These are phyloP conservation scores for Cercospora berteroae DNA, from an alignment of 2,329 filamentous ascomycete genomes.

Conservation along the genomic window DNA sequence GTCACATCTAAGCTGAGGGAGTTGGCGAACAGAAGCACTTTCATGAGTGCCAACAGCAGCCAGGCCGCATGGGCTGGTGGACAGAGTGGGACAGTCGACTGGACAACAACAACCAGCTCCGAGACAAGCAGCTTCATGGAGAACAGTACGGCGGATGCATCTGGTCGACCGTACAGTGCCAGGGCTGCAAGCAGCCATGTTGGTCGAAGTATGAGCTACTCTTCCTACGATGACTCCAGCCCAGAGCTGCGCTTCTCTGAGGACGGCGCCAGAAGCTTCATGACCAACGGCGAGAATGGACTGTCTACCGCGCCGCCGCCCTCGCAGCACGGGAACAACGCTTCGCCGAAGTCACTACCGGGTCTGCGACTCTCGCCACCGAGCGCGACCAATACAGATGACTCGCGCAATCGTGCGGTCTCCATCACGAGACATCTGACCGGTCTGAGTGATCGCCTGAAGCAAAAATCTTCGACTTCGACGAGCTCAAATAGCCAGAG, in stretches of 20 bases:
- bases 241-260: conserved; percentile 15
- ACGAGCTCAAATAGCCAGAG: neutral
- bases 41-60: conserved; percentile 45
- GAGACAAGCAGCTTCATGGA: conserved; percentile 32
- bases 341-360: conserved; percentile 8
- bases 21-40: conserved; percentile 72
- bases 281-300: conserved; percentile 3
- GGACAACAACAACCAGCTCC: conserved; percentile 23
- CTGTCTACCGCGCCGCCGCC: neutral
- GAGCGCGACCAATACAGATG: conserved; percentile 2
- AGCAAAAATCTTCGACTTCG: conserved; percentile 20
- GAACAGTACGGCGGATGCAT: conserved; percentile 21
- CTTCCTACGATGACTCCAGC: conserved; percentile 27
- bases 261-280: neutral
- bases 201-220: conserved; percentile 26
- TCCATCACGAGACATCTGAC: conserved; percentile 34
- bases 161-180: conserved; percentile 32
- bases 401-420: conserved; percentile 25
- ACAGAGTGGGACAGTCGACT: conserved; percentile 17
- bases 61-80: conserved; percentile 9
- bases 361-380: conserved; percentile 1
- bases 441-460: conserved; percentile 34
- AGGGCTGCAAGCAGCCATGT: conserved; percentile 31
- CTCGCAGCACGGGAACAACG: neutral
- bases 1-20: conserved; percentile 79